These are phyloP conservation scores for Oropetium thomaeum DNA, from an alignment of 176 grass and related monocot genomes.

Conservation along the genomic window DNA sequence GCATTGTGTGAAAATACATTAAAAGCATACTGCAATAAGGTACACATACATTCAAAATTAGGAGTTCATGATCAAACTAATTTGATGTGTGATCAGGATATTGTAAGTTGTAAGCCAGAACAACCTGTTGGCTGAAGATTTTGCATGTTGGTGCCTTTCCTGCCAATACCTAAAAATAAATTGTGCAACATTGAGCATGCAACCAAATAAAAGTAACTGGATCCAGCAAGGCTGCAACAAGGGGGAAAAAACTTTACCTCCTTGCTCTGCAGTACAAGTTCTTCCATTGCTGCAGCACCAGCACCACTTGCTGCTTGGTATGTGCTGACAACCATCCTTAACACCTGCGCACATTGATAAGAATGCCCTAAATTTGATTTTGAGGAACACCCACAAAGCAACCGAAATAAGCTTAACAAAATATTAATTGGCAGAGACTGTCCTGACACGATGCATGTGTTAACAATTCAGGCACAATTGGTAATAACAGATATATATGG, in stretches of 20 bases:
- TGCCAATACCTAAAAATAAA: conserved; percentile 76
- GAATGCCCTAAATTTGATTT: neutral
- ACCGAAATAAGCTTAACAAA: neutral
- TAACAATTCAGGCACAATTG: neutral
- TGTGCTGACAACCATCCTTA: conserved; percentile 97
- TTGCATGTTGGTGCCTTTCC: conserved; percentile 94
- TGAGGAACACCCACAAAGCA: neutral
- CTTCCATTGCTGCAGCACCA: conserved; percentile 93
- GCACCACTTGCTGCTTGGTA: conserved; percentile 99
- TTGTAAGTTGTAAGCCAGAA: neutral
- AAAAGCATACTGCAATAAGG: conserved; percentile 86
- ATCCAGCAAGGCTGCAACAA: neutral
- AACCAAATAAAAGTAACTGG: conserved; percentile 5
- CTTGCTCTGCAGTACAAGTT: conserved; percentile 78
- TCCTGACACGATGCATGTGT: neutral
- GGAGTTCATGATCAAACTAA: neutral
- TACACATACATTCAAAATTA: conserved; percentile 27
- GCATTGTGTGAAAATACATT: conserved; percentile 99
- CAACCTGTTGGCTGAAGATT: conserved; percentile 87
- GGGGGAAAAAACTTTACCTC: conserved; percentile 49
- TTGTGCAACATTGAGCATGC: neutral
- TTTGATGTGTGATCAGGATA: neutral
- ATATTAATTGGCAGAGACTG: neutral
- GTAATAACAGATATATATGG: neutral
- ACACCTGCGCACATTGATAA: conserved; percentile 46